A percentile compares a stretch with the other conserved stretches of the same genome.
phyloP scores from a whole-genome alignment of 208 protist species.

The Wallacemonas sp. region DNA sequence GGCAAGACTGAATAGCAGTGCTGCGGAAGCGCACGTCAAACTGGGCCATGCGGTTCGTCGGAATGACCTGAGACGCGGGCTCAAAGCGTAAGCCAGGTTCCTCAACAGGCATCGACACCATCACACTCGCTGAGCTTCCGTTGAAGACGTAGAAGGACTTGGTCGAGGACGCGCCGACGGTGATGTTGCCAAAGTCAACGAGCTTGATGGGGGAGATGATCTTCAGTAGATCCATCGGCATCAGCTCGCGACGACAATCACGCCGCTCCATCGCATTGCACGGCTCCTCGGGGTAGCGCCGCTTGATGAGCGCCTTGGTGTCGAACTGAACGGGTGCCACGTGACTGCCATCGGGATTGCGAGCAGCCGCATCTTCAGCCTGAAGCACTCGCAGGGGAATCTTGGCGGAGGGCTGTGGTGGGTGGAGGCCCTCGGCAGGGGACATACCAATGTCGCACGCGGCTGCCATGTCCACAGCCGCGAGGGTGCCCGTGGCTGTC shows the following conservation, averaged over 20 bases:
- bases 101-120: slow-evolving; percentile 74
- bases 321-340: slow-evolving; percentile 69
- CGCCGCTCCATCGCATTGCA: slow-evolving; percentile 80
- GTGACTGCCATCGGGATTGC: slow-evolving; percentile 28
- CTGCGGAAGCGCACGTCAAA: slow-evolving; percentile 90
- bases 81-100: slow-evolving; percentile 62
- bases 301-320: slow-evolving; percentile 76
- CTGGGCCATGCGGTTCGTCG: slow-evolving; percentile 82
- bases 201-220: slow-evolving; percentile 80
- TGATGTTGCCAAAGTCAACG: slow-evolving; percentile 90
- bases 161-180: slow-evolving; percentile 69
- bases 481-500: background rate
- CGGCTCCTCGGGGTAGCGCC: slow-evolving; percentile 78
- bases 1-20: slow-evolving; percentile 58
- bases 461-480: slow-evolving; percentile 11
- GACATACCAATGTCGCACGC: slow-evolving; percentile 86
- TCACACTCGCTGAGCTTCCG: slow-evolving; percentile 72
- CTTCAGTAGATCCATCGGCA: slow-evolving; percentile 83
- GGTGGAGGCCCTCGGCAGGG: slow-evolving; percentile 68
- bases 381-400: slow-evolving; percentile 23
- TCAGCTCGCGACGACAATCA: slow-evolving; percentile 90
- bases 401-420: slow-evolving; percentile 46
- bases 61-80: slow-evolving; percentile 89
- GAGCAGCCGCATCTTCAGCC: slow-evolving; percentile 23
- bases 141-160: slow-evolving; percentile 93